Conservation (phyloP, 148 eudicot species). For the Nyssa sinensis region DNA sequence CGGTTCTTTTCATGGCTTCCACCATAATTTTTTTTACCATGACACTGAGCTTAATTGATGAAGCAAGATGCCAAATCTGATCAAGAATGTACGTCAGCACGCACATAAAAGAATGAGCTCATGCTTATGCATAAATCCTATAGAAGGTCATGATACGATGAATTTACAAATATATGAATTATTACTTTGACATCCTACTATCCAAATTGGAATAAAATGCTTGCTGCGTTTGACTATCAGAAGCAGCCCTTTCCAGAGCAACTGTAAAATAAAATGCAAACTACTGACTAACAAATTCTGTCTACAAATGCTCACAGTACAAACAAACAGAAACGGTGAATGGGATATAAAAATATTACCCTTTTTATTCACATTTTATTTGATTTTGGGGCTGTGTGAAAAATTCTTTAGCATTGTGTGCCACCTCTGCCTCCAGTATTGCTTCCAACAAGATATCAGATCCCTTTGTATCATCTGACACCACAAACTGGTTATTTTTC, state of each 20-base stretch:
- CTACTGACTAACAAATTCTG: background rate
- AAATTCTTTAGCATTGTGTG: slow-evolving; percentile 81
- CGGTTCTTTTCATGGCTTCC: too few relatives aligned
- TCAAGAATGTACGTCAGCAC: background rate
- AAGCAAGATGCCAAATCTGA: background rate
- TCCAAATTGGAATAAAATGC: too few relatives aligned
- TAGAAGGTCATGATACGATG: background rate
- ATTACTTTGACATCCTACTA: background rate
- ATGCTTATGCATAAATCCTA: background rate
- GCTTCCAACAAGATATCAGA: slow-evolving; percentile 90
- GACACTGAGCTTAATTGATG: too few relatives aligned
- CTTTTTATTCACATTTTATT: slow-evolving; percentile 35
- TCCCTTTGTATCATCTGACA: slow-evolving; percentile 67
- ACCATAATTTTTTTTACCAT: too few relatives aligned
- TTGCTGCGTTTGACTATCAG: background rate
- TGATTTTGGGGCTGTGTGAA: slow-evolving; percentile 69
- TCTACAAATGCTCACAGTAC: background rate
- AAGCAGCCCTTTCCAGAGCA: slow-evolving; percentile 6
- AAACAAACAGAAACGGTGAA: background rate
- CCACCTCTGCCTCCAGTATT: slow-evolving; percentile 89
- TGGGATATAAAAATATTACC: background rate
- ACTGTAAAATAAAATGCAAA: background rate
- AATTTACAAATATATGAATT: too few relatives aligned
- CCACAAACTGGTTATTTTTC: slow-evolving; percentile 15
- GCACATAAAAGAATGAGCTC: background rate